These are phyloP conservation scores for Globisporangium middletonii DNA, from an alignment of 352 stramenopile species.

Conservation along the genomic window DNA sequence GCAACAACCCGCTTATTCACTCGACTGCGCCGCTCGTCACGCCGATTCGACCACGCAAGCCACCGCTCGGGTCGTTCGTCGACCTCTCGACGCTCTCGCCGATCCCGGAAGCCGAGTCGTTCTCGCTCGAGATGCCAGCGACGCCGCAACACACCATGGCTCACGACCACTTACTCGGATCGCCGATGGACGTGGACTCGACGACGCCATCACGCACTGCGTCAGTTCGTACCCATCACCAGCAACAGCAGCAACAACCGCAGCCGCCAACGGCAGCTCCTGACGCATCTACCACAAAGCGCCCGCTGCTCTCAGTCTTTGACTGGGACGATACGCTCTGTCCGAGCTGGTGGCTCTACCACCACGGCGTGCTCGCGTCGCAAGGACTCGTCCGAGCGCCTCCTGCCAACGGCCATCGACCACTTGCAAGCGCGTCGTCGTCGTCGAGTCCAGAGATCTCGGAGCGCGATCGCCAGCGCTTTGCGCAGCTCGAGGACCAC, in stretches of 20 bases:
- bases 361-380: slow-evolving; percentile 31
- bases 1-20: not conserved
- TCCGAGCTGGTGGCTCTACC: slow-evolving; percentile 49
- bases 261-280: not conserved
- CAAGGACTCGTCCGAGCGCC: slow-evolving; percentile 16
- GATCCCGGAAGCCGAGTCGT: slow-evolving; percentile 10
- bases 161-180: not conserved
- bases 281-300: slow-evolving; percentile 9
- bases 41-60: not conserved
- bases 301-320: slow-evolving; percentile 36
- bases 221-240: not conserved
- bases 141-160: not conserved
- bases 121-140: slow-evolving; percentile 10
- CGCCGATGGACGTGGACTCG: slow-evolving; percentile 12
- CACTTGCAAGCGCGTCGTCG: slow-evolving; percentile 14
- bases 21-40: no score
- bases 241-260: not conserved
- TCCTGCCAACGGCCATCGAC: no score
- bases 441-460: no score
- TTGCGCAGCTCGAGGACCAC: slow-evolving; percentile 32
- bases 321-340: slow-evolving; percentile 71
- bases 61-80: not conserved
- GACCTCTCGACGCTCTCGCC: slow-evolving; percentile 9
- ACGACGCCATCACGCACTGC: slow-evolving; percentile 8
- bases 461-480: slow-evolving; percentile 5